phyloP scores from a whole-genome alignment of 805 yeast species.

The Myxozyma vanderwaltii region DNA sequence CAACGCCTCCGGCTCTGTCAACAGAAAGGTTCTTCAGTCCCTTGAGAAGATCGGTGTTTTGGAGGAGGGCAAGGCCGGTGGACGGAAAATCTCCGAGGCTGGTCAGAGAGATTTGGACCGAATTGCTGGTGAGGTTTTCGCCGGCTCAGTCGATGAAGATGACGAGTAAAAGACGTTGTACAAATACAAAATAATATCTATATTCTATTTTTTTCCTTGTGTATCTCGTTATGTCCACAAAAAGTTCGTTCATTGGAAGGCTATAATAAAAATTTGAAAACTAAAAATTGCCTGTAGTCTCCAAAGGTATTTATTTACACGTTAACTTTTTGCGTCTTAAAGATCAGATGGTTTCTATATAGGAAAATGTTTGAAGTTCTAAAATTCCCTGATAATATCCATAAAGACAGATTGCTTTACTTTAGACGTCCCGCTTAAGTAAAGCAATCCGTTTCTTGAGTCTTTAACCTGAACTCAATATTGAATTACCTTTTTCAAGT shows the following conservation, averaged over 20 bases:
- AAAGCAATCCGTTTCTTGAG: too few relatives aligned
- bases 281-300: neutral
- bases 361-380: too few relatives aligned
- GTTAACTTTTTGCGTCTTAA: too few relatives aligned
- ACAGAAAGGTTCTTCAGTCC: conserved; percentile 98
- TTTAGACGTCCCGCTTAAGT: too few relatives aligned
- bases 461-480: too few relatives aligned
- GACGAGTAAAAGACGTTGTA: conserved; percentile 24
- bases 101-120: conserved; percentile 99
- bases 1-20: conserved; percentile 98
- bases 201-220: neutral
- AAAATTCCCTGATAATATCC: neutral
- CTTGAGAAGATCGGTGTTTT: conserved; percentile 97
- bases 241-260: conserved; percentile 20
- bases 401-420: too few relatives aligned
- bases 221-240: conserved; percentile 9
- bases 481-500: too few relatives aligned
- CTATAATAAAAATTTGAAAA: conserved; percentile 28
- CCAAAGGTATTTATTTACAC: neutral
- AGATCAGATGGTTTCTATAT: too few relatives aligned
- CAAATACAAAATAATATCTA: neutral
- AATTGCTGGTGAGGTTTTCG: conserved; percentile 41
- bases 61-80: conserved; percentile 98
- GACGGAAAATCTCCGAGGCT: conserved; percentile 98
- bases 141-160: conserved; percentile 31